These are phyloP conservation scores for Dendrobium officinale DNA, from an alignment of 106 monocot species.

Conservation along the genomic window DNA sequence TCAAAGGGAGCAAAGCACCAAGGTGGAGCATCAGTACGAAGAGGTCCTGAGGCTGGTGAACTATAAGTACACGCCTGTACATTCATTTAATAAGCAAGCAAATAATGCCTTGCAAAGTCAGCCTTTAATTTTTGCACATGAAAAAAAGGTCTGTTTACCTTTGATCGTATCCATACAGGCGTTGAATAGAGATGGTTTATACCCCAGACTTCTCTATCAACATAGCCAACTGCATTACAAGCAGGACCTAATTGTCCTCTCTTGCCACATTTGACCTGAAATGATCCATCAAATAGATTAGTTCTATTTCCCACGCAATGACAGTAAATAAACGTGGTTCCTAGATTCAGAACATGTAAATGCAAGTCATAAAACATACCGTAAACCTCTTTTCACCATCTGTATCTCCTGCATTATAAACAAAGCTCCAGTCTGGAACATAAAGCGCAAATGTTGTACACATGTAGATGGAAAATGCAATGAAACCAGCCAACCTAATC, in stretches of 20 bases:
- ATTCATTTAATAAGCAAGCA: background rate
- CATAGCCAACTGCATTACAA: constrained; percentile 39
- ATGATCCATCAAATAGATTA: background rate
- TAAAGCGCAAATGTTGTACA: constrained; percentile 27
- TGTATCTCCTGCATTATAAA: constrained; percentile 20
- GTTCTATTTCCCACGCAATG: background rate
- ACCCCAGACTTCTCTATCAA: constrained; percentile 36
- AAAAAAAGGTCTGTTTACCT: constrained; percentile 13
- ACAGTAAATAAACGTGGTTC: background rate
- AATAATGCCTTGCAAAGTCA: background rate
- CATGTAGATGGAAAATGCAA: constrained; percentile 37
- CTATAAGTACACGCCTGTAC: constrained; percentile 42
- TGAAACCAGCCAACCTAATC: constrained; percentile 27
- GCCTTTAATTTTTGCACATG: background rate
- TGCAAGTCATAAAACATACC: constrained; percentile 7
- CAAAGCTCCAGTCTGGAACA: constrained; percentile 48
- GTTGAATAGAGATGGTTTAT: constrained; percentile 29
- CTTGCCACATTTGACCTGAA: constrained; percentile 46
- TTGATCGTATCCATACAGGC: constrained; percentile 29
- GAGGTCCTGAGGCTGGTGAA: constrained; percentile 47
- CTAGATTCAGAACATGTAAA: background rate
- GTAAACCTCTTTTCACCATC: constrained; percentile 41
- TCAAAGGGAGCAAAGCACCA: constrained; percentile 86
- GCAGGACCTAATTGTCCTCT: constrained; percentile 31
- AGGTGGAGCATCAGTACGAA: constrained; percentile 40